A percentile compares a stretch with the other conserved stretches of the same genome.
Evolutionary conservation across 140 eudicot genomes (phyloP).

Genomic region (Bidens hawaiensis): DNA sequence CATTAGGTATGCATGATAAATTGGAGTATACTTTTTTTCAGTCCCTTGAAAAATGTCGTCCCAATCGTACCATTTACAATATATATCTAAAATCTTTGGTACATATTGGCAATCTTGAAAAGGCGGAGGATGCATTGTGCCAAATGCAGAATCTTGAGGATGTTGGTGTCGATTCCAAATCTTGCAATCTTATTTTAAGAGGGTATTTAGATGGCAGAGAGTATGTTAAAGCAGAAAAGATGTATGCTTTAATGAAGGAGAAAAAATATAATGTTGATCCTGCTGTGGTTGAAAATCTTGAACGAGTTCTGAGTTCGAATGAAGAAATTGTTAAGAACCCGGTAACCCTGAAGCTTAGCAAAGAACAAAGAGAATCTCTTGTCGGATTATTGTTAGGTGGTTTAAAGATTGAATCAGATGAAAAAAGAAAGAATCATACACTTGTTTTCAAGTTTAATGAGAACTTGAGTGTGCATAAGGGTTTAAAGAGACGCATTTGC

Average conservation of each 20-base stretch:
- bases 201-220: slow-evolving; percentile 56
- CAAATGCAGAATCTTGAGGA: slow-evolving; percentile 67
- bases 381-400: slow-evolving; percentile 87
- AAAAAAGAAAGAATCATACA: slow-evolving; percentile 43
- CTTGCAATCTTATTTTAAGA: slow-evolving; percentile 63
- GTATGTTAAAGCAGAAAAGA: slow-evolving; percentile 54
- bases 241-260: slow-evolving; percentile 55
- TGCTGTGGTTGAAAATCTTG: slow-evolving; percentile 54
- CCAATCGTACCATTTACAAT: slow-evolving; percentile 49
- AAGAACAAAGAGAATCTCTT: slow-evolving; percentile 78
- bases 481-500: slow-evolving; percentile 48
- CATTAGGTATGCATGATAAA: slow-evolving; percentile 53
- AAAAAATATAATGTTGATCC: slow-evolving; percentile 66
- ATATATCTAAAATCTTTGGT: slow-evolving; percentile 71
- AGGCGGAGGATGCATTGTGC: slow-evolving; percentile 68
- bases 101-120: slow-evolving; percentile 44
- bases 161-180: slow-evolving; percentile 55
- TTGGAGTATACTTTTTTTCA: slow-evolving; percentile 54
- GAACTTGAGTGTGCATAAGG: slow-evolving; percentile 40
- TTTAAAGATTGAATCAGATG: slow-evolving; percentile 50
- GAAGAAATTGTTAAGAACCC: slow-evolving; percentile 45
- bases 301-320: slow-evolving; percentile 40
- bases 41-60: slow-evolving; percentile 54
- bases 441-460: slow-evolving; percentile 57
- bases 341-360: slow-evolving; percentile 47